These are phyloP conservation scores for Lablab purpureus DNA, from an alignment of 306 rosid species.

Conservation along the genomic window DNA sequence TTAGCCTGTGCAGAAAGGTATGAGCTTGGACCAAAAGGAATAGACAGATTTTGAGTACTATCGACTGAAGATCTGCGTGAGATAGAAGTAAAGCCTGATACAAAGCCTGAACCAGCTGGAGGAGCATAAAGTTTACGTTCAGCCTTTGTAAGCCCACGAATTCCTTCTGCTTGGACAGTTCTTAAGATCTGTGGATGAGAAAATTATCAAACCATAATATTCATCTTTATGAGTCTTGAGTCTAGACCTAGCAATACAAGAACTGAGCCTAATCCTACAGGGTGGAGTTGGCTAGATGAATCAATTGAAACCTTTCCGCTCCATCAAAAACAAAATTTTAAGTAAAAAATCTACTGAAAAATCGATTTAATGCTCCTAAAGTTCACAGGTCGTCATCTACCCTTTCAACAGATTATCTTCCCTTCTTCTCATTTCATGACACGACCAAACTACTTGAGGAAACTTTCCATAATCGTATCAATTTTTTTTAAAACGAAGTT, in stretches of 20 bases:
- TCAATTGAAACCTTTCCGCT: background rate
- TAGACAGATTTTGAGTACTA: slow-evolving; percentile 57
- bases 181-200: slow-evolving; percentile 71
- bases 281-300: slow-evolving; percentile 12
- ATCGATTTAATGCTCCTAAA: slow-evolving; percentile 18
- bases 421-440: slow-evolving; percentile 22
- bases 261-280: background rate
- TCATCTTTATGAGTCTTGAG: slow-evolving; percentile 28
- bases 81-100: slow-evolving; percentile 76
- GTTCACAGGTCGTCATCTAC: slow-evolving; percentile 1
- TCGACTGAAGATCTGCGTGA: slow-evolving; percentile 68
- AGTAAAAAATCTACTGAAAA: slow-evolving; percentile 4
- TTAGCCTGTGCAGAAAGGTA: slow-evolving; percentile 90
- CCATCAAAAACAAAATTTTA: slow-evolving; percentile 11
- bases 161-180: slow-evolving; percentile 94
- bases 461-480: slow-evolving; percentile 8
- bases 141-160: slow-evolving; percentile 78
- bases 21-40: slow-evolving; percentile 92
- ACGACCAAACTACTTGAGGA: slow-evolving; percentile 6
- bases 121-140: slow-evolving; percentile 85
- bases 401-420: slow-evolving; percentile 7
- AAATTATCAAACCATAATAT: slow-evolving; percentile 28
- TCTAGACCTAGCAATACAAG: slow-evolving; percentile 28
- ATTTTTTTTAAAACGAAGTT: background rate
- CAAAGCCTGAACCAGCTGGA: slow-evolving; percentile 96